phyloP scores from a whole-genome alignment of 345 rosid genomes.

The Boechera stricta region DNA sequence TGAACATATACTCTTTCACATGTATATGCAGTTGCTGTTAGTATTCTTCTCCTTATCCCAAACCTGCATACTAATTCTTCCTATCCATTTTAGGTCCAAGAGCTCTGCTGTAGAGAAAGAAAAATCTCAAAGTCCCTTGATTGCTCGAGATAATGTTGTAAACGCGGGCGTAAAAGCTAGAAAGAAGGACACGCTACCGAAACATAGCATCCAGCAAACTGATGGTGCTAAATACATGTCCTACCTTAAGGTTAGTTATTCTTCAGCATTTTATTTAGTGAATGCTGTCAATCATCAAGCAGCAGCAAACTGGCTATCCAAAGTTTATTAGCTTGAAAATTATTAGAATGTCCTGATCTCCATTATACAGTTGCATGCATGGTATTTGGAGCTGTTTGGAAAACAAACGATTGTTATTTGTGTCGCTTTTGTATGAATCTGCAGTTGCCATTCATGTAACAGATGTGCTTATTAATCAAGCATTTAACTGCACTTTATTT shows the following conservation, averaged over 20 bases:
- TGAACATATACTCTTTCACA: conserved; percentile 12
- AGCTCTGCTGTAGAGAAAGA: conserved; percentile 47
- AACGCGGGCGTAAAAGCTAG: conserved; percentile 44
- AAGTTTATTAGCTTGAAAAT: conserved; percentile 19
- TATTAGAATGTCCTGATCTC: conserved; percentile 13
- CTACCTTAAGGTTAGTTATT: conserved; percentile 73
- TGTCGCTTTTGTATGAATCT: conserved; percentile 20
- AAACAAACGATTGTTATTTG: not conserved
- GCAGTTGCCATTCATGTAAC: conserved; percentile 5
- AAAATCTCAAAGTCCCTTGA: conserved; percentile 47
- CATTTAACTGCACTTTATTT: conserved; percentile 40
- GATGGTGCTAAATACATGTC: conserved; percentile 96
- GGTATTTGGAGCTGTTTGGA: conserved; percentile 19
- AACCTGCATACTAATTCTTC: conserved; percentile 33
- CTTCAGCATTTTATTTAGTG: conserved; percentile 25
- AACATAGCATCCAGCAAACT: conserved; percentile 54
- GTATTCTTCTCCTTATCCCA: conserved; percentile 23
- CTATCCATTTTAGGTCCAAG: conserved; percentile 52
- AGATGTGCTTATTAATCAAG: conserved; percentile 31
- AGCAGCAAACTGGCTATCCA: conserved; percentile 22
- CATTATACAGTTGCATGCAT: conserved; percentile 15
- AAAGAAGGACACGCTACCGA: conserved; percentile 59
- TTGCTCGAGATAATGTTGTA: conserved; percentile 50
- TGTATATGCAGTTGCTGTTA: conserved; percentile 26
- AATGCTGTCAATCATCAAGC: conserved; percentile 24